Evolutionary conservation across 805 yeast species (phyloP), one percentile per base, ranked within the genome.

Genomic region (Pachysolen tannophilus): DNA sequence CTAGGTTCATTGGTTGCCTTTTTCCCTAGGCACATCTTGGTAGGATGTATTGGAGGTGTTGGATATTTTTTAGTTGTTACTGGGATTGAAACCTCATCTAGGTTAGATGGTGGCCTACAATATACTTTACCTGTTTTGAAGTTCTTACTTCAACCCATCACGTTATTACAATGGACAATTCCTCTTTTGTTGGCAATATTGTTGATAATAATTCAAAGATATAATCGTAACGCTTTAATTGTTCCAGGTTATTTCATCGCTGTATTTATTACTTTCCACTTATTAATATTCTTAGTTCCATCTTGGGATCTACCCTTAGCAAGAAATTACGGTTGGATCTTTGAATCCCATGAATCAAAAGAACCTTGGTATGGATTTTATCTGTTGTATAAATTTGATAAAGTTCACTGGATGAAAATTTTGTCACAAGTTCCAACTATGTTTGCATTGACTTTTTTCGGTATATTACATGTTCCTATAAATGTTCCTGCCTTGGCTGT

Each of bases 21-120:
- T 53, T 92, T 92, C 66, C 98, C 98, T 1, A 68, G 97, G 42
- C 98, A 92, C 56, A 90, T 92, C 37, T 67, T 92, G 20, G 92
- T 92, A 25, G 98, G 98, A 2, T 92, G 97, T 54, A 88, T 92
- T 47, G 98, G 98, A 26, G 98, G 98, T 50, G 98, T 92, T 32
- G 98, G 98, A 6, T 88, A 84, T 60, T 92, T 92, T 57, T 64
- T 92, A 33, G 63, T 87, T 2, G 79, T 84, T 1, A 92, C 98
- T 0, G 98, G 95, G 1, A 60, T 92, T 20, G 97, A 90, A 50
- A 95, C 92, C 1, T 72, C 85, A n/a, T 78, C 95, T 0, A 65
- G 95, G 39, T 57, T 84, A 21, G 83, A 84, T 32, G 83, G 84
- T 3, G 79, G 85, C 3, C 56, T 90, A 28, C 68, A 67, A 34